Conservation (phyloP, 2,329 filamentous ascomycete genomes). For the Venturia pyrina region DNA sequence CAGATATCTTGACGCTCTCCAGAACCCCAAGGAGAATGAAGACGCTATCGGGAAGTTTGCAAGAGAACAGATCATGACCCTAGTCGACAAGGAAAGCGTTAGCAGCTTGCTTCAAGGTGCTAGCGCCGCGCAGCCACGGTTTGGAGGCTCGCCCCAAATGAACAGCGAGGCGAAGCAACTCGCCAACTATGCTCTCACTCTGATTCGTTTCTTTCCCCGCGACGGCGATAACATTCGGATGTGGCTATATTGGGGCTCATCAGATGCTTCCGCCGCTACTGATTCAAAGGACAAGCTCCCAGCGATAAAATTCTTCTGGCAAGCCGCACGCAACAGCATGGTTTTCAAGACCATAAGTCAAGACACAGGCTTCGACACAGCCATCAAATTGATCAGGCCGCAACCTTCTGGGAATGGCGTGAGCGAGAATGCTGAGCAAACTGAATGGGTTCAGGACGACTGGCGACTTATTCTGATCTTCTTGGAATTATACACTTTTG, state of each 20-base stretch:
- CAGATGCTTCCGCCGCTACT: conserved; percentile 26
- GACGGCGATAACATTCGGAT: conserved; percentile 84
- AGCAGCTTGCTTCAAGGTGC: conserved; percentile 44
- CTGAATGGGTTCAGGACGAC: conserved; percentile 42
- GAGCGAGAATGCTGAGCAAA: conserved; percentile 1
- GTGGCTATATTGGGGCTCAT: conserved; percentile 75
- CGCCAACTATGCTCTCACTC: conserved; percentile 75
- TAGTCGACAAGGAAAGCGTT: conserved; percentile 69
- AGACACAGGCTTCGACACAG: conserved; percentile 48
- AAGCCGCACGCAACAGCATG: conserved; percentile 47
- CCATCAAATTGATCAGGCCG: conserved; percentile 46
- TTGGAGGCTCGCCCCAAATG: conserved; percentile 10
- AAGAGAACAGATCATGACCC: conserved; percentile 53
- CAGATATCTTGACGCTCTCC: conserved; percentile 40
- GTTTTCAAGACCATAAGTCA: conserved; percentile 47
- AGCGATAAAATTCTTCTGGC: conserved; percentile 79
- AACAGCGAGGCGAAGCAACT: conserved; percentile 59
- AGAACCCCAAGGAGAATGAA: conserved; percentile 24
- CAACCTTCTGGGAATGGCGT: conserved; percentile 15
- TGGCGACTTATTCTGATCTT: conserved; percentile 89
- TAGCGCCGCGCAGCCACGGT: conserved; percentile 14
- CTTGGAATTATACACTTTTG: conserved; percentile 86
- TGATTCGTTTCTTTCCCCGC: conserved; percentile 75
- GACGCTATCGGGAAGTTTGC: conserved; percentile 41
- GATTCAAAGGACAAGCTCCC: conserved; percentile 37